Evolutionary conservation across 1,139 yeast genomes (phyloP), one percentile per base, ranked within the genome.

Genomic region (Ogataea hybrid): DNA sequence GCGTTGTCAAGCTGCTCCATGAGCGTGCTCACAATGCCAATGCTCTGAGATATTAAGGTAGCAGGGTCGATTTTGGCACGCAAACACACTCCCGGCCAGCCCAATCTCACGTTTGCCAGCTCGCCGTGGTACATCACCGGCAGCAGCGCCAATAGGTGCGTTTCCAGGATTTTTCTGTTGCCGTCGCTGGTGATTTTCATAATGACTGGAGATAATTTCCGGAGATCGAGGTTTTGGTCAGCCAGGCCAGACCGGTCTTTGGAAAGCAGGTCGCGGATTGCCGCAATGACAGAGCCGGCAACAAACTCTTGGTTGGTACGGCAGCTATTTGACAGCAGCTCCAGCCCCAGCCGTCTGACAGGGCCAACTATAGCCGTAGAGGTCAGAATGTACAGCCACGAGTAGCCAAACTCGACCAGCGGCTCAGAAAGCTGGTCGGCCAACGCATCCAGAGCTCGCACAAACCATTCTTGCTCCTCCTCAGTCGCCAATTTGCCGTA

Each of bases 41-140:
- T 56, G 43, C 74, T 54, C 2, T 61, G 57, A 1, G 64, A 57
- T 5, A 84, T 75, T 36, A 88, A 62, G 4, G 59, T 54, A 16
- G 84, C 84, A 3, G 96, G 85, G 54, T 90, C 95, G 23, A 79
- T 58, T 5, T 65, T 63, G 9, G 84, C 72, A 41, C 77, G 68
- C 54, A 84, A 79, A 33, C 81, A 81, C 38, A 89, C 65, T 0
- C 86, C 86, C 31, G 89, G 84, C 98, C 98, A 92, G 2, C 85
- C 82, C 11, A 37, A 7, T 16, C 38, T 37, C 33, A 38, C 28
- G 15, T 28, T n/a, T 1, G 21, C 15, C 11, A 42, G 57, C 2
- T 64, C 62, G 23, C 73, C 63, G 49, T 77, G 79, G 57, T 85
- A 87, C 9, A 84, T 68, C 5, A 53, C 47, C 28, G 84, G 65